Base-by-base conservation (phyloP, 805 yeast species). In the Yarrowia sp. region DNA sequence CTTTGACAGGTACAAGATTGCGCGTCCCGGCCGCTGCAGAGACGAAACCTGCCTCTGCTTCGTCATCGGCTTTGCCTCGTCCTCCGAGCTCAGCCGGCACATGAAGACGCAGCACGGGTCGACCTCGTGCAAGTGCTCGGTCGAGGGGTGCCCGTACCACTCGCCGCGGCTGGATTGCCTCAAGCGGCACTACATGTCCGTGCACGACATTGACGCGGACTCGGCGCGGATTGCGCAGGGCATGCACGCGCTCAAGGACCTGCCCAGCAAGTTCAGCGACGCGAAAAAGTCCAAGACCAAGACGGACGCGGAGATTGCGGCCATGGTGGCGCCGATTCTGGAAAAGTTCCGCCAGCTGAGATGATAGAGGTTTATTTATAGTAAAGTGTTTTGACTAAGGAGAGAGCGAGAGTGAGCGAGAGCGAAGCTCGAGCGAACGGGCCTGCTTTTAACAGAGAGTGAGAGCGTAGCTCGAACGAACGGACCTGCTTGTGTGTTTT, bases 11-110 rank as follows among this genome's bases (percentile, higher is more conserved):
- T 18, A 33, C 58, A 22, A 51, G 4, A 12, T 51, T 10, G 14
- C 41, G 2, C 58, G 58, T 24, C 22, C 31, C 6, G 42, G 24
- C 0, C n/a, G 33, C 6, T 51, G 58, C 42, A 12, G 9, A 12
- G 16, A n/a, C n/a, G 7, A 16, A 3, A 5, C 8, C 5, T 51
- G 58, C 24, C 29, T 51, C 2, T 2, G 24, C 2, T 51, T 32
- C 5, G 58, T 51, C 4, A 24, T 51, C 9, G 58, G 58, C 8
- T 35, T 51, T 16, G 58, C 58, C 0, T 33, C 58, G 6, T 14
- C 42, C 14, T 33, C 58, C 1, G 58, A 51, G 58, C 24, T 7
- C 24, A 51, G 58, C 16, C 42, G 58, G 16, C 58, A 51, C 13
- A 12, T 5, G 3, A 51, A 51, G 42, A 24, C 58, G 2, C 58